Evolutionary conservation across 805 yeast species (phyloP).

Genomic region (Metschnikowia henanensis): DNA sequence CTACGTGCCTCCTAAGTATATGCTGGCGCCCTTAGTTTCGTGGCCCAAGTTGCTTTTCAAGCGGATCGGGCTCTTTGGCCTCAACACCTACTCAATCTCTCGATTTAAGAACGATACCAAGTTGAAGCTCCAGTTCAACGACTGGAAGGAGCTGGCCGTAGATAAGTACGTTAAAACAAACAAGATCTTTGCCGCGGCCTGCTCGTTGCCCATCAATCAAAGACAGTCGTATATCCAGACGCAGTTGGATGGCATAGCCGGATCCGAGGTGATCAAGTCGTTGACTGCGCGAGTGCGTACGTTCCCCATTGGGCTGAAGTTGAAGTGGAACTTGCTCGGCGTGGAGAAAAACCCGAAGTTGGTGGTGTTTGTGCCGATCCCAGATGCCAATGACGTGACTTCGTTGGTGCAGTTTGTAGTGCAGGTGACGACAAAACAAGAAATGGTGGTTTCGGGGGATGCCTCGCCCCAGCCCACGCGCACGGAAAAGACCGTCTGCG

Average conservation of each 20-base stretch:
- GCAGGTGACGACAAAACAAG: conserved; percentile 38
- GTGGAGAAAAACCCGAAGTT: conserved; percentile 73
- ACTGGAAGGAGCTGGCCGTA: conserved; percentile 86
- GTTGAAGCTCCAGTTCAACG: conserved; percentile 55
- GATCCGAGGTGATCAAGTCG: conserved; percentile 31
- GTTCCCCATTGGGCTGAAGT: conserved; percentile 54
- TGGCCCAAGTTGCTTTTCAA: conserved; percentile 53
- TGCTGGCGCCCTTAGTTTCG: conserved; percentile 23
- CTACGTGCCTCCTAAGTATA: conserved; percentile 41
- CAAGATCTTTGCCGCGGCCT: conserved; percentile 68
- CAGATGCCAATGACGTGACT: conserved; percentile 43
- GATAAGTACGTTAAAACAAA: conserved; percentile 77
- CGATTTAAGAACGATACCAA: conserved; percentile 45
- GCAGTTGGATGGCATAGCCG: conserved; percentile 36
- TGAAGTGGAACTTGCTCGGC: conserved; percentile 77
- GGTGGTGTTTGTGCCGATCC: conserved; percentile 65
- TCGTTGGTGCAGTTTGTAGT: conserved; percentile 41
- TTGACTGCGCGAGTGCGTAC: conserved; percentile 34
- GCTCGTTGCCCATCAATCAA: conserved; percentile 29
- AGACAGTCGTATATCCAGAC: conserved; percentile 45
- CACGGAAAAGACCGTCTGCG: conserved; percentile 32
- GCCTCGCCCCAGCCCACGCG: conserved; percentile 21
- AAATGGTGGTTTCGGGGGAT: conserved; percentile 26
- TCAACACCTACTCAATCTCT: conserved; percentile 57
- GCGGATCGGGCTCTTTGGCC: conserved; percentile 64